Evolutionary conservation across 352 stramenopile genomes (phyloP).

Genomic region (Aphanomyces stellatus): DNA sequence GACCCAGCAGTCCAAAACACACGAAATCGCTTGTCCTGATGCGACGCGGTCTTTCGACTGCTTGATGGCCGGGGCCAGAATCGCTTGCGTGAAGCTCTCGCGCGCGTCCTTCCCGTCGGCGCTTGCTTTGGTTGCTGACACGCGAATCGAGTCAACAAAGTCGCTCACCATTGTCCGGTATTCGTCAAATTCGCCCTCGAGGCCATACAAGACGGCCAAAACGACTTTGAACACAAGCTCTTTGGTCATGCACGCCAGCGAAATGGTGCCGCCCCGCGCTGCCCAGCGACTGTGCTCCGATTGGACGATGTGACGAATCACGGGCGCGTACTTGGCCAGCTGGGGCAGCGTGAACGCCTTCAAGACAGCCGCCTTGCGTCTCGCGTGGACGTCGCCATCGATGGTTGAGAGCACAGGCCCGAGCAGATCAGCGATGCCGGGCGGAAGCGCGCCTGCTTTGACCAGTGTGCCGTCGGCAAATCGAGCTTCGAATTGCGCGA

Average conservation of each 20-base stretch:
- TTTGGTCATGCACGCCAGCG: neutral
- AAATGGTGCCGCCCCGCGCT: neutral
- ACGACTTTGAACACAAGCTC: slow-evolving; percentile 4
- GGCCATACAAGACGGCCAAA: neutral
- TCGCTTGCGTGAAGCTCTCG: neutral
- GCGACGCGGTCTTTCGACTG: neutral
- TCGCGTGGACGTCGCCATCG: no score
- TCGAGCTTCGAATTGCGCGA: no score
- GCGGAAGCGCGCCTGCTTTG: no score
- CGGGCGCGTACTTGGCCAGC: neutral
- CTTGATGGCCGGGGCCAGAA: neutral
- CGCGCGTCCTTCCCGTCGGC: neutral
- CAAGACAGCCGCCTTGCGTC: no score
- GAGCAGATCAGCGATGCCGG: no score
- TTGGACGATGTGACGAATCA: neutral
- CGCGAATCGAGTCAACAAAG: neutral
- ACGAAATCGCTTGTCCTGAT: neutral
- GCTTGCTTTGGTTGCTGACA: neutral
- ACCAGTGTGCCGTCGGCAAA: no score
- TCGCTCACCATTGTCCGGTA: neutral
- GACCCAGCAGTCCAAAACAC: slow-evolving; percentile 1
- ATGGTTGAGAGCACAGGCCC: no score
- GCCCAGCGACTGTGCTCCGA: neutral
- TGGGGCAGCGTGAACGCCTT: no score
- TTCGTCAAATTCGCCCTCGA: neutral